Evolutionary conservation across 2,329 filamentous ascomycete species (phyloP).

Genomic region (Nakataea oryzae): DNA sequence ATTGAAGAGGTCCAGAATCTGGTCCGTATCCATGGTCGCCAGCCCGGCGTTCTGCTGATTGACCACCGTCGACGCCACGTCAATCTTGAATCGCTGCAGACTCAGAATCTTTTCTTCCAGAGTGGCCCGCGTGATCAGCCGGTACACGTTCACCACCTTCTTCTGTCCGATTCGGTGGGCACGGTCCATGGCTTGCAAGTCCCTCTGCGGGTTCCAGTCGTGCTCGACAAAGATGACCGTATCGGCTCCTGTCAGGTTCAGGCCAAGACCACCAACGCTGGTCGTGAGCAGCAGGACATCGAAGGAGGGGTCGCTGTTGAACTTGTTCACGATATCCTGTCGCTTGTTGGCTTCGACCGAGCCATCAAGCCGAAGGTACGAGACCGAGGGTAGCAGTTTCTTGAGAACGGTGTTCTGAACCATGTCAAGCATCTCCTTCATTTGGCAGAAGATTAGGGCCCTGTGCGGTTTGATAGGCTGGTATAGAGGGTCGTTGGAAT

Average conservation of each 20-base stretch:
- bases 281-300: constrained; percentile 91
- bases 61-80: constrained; percentile 94
- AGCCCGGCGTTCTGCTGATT: constrained; percentile 97
- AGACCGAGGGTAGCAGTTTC: constrained; percentile 82
- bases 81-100: constrained; percentile 98
- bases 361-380: constrained; percentile 89
- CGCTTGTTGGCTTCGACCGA: constrained; percentile 85
- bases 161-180: constrained; percentile 98
- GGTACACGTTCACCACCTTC: constrained; percentile 99
- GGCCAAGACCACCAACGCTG: constrained; percentile 83
- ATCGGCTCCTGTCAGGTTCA: constrained; percentile 93
- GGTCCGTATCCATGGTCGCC: constrained; percentile 93
- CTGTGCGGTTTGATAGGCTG: constrained; percentile 92
- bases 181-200: constrained; percentile 97
- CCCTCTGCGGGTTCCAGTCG: constrained; percentile 98
- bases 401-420: constrained; percentile 90
- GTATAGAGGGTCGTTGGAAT: constrained; percentile 49
- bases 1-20: constrained; percentile 94
- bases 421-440: constrained; percentile 99
- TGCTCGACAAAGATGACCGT: constrained; percentile 99
- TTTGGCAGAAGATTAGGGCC: constrained; percentile 95
- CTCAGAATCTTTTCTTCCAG: constrained; percentile 97
- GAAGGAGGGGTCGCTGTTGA: constrained; percentile 95
- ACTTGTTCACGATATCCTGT: constrained; percentile 97
- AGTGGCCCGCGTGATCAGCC: constrained; percentile 88